phyloP scores from a whole-genome alignment of 2,329 filamentous ascomycete genomes.

The Xylariaceae sp. region DNA sequence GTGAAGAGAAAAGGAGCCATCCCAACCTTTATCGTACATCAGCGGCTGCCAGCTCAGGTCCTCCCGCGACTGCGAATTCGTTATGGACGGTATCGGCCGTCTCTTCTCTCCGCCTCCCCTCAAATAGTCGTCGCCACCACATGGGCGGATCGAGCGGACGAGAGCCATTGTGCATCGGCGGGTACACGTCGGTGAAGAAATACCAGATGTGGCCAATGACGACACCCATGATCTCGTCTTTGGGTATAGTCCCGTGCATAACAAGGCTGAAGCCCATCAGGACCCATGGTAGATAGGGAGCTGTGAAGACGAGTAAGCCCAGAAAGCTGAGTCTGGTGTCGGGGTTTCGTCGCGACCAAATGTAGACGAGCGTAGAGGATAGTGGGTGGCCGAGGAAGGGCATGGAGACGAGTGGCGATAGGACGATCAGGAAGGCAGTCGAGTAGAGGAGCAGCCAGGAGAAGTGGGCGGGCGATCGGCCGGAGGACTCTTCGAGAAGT shows the following conservation, averaged over 20 bases:
- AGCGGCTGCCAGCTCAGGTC: slow-evolving; percentile 56
- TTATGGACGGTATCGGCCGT: slow-evolving; percentile 57
- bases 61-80: slow-evolving; percentile 60
- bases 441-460: slow-evolving; percentile 91
- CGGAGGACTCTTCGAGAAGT: slow-evolving; percentile 91
- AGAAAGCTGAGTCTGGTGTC: slow-evolving; percentile 87
- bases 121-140: slow-evolving; percentile 89
- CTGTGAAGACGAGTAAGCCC: slow-evolving; percentile 85
- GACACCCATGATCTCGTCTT: slow-evolving; percentile 94
- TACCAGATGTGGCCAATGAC: slow-evolving; percentile 97
- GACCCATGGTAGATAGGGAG: slow-evolving; percentile 94
- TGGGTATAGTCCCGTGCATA: slow-evolving; percentile 85
- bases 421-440: slow-evolving; percentile 70
- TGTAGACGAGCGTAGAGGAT: slow-evolving; percentile 92
- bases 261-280: slow-evolving; percentile 88
- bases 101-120: slow-evolving; percentile 48
- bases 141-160: slow-evolving; percentile 83
- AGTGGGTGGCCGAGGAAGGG: slow-evolving; percentile 92
- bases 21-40: slow-evolving; percentile 28
- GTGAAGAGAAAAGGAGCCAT: slow-evolving; percentile 7
- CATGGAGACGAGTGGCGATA: slow-evolving; percentile 86
- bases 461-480: slow-evolving; percentile 86
- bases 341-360: slow-evolving; percentile 94
- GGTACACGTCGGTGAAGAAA: slow-evolving; percentile 96
- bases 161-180: slow-evolving; percentile 79